These are phyloP conservation scores for Fusarium transvaalense DNA, from an alignment of 2,329 filamentous ascomycete species.

Conservation along the genomic window DNA sequence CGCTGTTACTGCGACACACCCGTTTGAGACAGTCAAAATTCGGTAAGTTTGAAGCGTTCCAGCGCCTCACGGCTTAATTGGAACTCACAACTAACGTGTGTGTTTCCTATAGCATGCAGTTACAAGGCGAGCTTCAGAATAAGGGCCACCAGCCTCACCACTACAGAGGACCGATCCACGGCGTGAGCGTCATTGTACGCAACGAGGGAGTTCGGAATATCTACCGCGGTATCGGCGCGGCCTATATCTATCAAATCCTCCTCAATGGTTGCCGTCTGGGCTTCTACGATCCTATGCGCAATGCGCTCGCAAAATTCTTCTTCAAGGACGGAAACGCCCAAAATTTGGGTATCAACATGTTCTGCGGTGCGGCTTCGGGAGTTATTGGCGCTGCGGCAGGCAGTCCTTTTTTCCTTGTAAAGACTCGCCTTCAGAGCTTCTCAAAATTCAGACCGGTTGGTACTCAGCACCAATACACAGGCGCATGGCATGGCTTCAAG, in stretches of 20 bases:
- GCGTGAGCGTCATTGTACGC: conserved; percentile 86
- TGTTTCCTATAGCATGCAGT: conserved; percentile 75
- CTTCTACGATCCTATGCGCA: conserved; percentile 96
- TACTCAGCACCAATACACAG: conserved; percentile 94
- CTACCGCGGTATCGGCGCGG: conserved; percentile 89
- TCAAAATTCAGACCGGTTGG: conserved; percentile 93
- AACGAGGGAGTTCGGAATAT: conserved; percentile 91
- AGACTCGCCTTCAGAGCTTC: conserved; percentile 94
- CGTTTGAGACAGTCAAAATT: conserved; percentile 99
- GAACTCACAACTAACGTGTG: conserved; percentile 11
- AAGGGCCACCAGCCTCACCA: conserved; percentile 87
- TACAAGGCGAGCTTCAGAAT: conserved; percentile 93
- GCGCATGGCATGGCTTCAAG: conserved; percentile 83
- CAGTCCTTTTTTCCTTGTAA: conserved; percentile 97
- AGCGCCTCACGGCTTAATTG: background rate
- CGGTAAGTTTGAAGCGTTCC: conserved; percentile 67
- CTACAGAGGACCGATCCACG: conserved; percentile 93
- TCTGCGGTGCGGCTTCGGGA: conserved; percentile 89
- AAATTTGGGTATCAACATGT: conserved; percentile 90
- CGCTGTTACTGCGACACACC: conserved; percentile 96
- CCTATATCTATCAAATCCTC: conserved; percentile 95
- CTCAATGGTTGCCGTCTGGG: conserved; percentile 96
- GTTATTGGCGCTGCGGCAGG: conserved; percentile 93
- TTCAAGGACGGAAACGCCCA: conserved; percentile 81
- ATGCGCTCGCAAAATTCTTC: conserved; percentile 74